Percentiles rank a stretch among this genome's conserved stretches.
Conservation (phyloP, 768 basidiomycete genomes). For the Tephrocybe sp. region DNA sequence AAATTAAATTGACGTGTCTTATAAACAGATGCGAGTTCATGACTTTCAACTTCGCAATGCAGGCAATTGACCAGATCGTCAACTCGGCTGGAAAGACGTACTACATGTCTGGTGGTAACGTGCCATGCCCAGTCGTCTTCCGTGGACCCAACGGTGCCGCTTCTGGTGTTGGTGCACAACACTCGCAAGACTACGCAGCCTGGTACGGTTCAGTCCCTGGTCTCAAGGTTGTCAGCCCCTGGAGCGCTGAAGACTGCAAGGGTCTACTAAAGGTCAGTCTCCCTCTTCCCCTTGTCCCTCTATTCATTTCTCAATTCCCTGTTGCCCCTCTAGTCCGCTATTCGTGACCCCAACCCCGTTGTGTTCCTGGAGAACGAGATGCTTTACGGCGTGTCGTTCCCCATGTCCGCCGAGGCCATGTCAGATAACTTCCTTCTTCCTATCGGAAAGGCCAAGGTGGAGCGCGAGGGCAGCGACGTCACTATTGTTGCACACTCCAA, state of each 20-base stretch:
- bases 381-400: constrained; percentile 97
- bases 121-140: constrained; percentile 98
- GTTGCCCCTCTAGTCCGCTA: constrained; percentile 63
- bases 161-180: constrained; percentile 93
- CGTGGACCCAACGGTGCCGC: constrained; percentile 99
- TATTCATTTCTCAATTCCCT: background rate
- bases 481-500: constrained; percentile 98
- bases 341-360: constrained; percentile 97
- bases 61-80: constrained; percentile 99
- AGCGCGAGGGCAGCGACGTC: constrained; percentile 88
- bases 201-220: constrained; percentile 95
- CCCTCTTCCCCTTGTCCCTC: background rate
- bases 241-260: constrained; percentile 99
- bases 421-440: constrained; percentile 93
- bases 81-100: constrained; percentile 99
- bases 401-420: constrained; percentile 92
- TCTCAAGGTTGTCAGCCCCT: constrained; percentile 96
- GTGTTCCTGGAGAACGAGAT: constrained; percentile 99
- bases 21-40: constrained; percentile 91
- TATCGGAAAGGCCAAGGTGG: constrained; percentile 97
- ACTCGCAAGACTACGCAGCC: constrained; percentile 95
- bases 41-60: constrained; percentile 99
- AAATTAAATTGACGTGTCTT: constrained; percentile 11
- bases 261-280: constrained; percentile 85
- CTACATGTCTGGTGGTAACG: constrained; percentile 99